A percentile compares a stretch with the other conserved stretches of the same genome.
These are phyloP conservation scores for Rhodocollybia butyracea DNA, from an alignment of 768 basidiomycete genomes.

Conservation along the genomic window DNA sequence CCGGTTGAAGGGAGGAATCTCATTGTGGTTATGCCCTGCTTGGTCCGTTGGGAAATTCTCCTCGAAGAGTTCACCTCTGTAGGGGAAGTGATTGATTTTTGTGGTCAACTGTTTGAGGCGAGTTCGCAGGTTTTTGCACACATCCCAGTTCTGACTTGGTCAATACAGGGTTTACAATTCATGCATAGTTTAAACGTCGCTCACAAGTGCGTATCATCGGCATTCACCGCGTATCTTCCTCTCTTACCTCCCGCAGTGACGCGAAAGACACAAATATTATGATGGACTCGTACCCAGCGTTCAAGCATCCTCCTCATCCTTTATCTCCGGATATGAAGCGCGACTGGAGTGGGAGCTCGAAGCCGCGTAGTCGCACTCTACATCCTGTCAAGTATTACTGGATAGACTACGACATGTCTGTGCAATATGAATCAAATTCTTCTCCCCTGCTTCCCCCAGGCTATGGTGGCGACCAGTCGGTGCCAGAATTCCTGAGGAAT, in stretches of 20 bases:
- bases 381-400: slow-evolving; percentile 35
- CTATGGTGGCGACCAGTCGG: slow-evolving; percentile 38
- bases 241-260: neutral
- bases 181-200: slow-evolving; percentile 16
- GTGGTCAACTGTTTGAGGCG: slow-evolving; percentile 30
- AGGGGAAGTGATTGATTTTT: slow-evolving; percentile 30
- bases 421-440: slow-evolving; percentile 21
- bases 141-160: neutral
- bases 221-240: neutral
- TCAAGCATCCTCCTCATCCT: neutral
- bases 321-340: neutral
- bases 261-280: neutral
- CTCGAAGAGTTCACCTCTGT: slow-evolving; percentile 30
- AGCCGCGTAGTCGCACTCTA: slow-evolving; percentile 22
- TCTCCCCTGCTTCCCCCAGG: slow-evolving; percentile 23
- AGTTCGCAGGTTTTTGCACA: neutral
- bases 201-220: slow-evolving; percentile 11
- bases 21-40: slow-evolving; percentile 28
- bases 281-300: no score
- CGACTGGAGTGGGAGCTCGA: slow-evolving; percentile 1
- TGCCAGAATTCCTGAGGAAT: slow-evolving; percentile 30
- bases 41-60: slow-evolving; percentile 21
- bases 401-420: slow-evolving; percentile 36
- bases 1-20: neutral
- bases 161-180: slow-evolving; percentile 14